A percentile compares a stretch with the other conserved stretches of the same genome.
Conservation (phyloP, 2,329 filamentous ascomycete species). For the Curvularia sp. region DNA sequence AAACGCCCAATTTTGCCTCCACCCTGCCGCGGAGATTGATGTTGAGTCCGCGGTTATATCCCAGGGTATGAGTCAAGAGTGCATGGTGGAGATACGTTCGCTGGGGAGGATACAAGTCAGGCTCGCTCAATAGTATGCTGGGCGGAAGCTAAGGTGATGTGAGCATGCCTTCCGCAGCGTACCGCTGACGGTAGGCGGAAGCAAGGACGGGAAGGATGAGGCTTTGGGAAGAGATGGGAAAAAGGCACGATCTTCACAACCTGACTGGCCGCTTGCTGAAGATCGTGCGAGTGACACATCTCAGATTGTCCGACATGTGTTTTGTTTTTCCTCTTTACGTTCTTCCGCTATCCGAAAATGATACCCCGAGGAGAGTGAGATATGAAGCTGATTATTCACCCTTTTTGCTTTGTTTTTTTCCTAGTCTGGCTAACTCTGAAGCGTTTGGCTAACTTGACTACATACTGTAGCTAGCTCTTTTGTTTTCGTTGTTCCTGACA, state of each 20-base stretch:
- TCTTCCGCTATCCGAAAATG: not conserved
- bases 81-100: not conserved
- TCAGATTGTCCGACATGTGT: not conserved
- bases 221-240: not conserved
- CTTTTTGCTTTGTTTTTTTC: not conserved
- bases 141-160: slow-evolving; percentile 14
- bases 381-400: not conserved
- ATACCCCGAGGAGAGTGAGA: not conserved
- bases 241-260: not conserved
- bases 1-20: not conserved
- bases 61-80: not conserved
- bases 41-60: not conserved
- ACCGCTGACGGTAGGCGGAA: slow-evolving; percentile 4
- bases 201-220: not conserved
- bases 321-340: not conserved
- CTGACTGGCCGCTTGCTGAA: not conserved
- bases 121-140: not conserved
- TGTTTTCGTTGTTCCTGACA: not conserved
- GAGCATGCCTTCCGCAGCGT: slow-evolving; percentile 9
- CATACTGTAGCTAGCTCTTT: not conserved
- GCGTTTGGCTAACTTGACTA: not conserved
- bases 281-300: not conserved
- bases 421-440: too few relatives aligned
- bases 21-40: not conserved
- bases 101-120: not conserved